These are phyloP conservation scores for Phytopythium ostracodes DNA, from an alignment of 352 stramenopile genomes.

Conservation along the genomic window DNA sequence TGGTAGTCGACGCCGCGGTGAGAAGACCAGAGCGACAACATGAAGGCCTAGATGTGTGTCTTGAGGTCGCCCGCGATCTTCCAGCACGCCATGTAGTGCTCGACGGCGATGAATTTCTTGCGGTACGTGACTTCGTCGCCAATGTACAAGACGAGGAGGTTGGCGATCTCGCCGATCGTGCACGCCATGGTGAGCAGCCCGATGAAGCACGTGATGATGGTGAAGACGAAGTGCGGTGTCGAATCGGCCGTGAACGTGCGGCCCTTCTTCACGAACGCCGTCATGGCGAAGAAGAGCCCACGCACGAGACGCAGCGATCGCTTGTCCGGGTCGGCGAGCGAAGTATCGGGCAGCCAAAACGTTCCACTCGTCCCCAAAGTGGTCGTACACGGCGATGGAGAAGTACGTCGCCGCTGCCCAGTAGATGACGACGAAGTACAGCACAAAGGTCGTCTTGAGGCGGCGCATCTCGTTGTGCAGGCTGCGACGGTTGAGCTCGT, in stretches of 20 bases:
- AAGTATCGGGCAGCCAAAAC: constrained; percentile 35
- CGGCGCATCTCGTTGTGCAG: constrained; percentile 61
- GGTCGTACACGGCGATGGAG: constrained; percentile 38
- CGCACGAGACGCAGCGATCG: constrained; percentile 39
- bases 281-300: constrained; percentile 51
- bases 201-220: constrained; percentile 48
- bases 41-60: constrained; percentile 37
- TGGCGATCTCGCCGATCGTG: constrained; percentile 72
- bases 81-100: constrained; percentile 50
- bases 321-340: constrained; percentile 28
- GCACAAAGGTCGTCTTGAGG: constrained; percentile 32
- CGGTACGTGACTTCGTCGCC: constrained; percentile 64
- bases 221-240: constrained; percentile 41
- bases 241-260: constrained; percentile 44
- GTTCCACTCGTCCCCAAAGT: constrained; percentile 44
- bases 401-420: constrained; percentile 60
- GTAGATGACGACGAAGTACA: constrained; percentile 61
- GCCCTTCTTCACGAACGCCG: constrained; percentile 64
- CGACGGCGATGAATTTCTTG: constrained; percentile 67
- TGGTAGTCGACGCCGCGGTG: constrained; percentile 63
- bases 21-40: constrained; percentile 61
- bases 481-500: constrained; percentile 54
- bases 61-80: constrained; percentile 43
- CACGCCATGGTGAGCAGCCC: constrained; percentile 57
- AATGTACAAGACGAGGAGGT: constrained; percentile 70